phyloP scores from a whole-genome alignment of 768 basidiomycete species.

The Russula brevipes region DNA sequence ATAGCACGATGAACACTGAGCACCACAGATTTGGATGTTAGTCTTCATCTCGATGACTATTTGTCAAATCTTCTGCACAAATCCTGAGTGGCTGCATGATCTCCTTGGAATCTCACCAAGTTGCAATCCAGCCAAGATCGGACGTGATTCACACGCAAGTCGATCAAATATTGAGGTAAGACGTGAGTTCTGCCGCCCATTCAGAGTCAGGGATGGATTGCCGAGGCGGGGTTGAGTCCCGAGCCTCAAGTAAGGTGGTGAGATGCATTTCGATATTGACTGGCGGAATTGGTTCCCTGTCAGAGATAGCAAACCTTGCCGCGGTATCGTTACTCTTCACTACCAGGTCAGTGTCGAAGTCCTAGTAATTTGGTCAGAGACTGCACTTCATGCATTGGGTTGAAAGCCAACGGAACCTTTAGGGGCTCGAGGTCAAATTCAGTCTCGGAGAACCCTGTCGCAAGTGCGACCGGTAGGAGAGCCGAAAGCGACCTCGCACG shows the following conservation, averaged over 20 bases:
- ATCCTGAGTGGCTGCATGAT: slow-evolving; percentile 42
- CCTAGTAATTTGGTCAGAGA: slow-evolving; percentile 32
- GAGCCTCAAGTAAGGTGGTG: slow-evolving; percentile 26
- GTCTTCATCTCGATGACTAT: slow-evolving; percentile 43
- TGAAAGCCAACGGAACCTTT: slow-evolving; percentile 36
- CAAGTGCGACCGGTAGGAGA: slow-evolving; percentile 44
- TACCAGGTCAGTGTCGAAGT: slow-evolving; percentile 45
- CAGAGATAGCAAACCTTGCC: slow-evolving; percentile 34
- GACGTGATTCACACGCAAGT: slow-evolving; percentile 44
- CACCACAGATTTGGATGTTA: slow-evolving; percentile 45
- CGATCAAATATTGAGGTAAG: slow-evolving; percentile 38
- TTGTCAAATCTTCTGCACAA: slow-evolving; percentile 44
- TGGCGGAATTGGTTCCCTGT: slow-evolving; percentile 18
- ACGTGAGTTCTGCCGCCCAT: slow-evolving; percentile 39
- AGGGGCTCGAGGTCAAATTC: slow-evolving; percentile 44
- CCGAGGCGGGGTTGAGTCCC: slow-evolving; percentile 34
- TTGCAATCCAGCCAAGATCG: slow-evolving; percentile 50
- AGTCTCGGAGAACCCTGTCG: slow-evolving; percentile 43
- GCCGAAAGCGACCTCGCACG: slow-evolving; percentile 36
- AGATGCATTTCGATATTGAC: slow-evolving; percentile 31
- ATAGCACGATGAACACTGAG: slow-evolving; percentile 44
- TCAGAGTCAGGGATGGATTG: slow-evolving; percentile 36
- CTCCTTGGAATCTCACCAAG: slow-evolving; percentile 40
- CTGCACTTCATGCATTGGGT: too few relatives aligned
- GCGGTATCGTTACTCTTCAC: slow-evolving; percentile 38